phyloP scores from a whole-genome alignment of 2,329 filamentous ascomycete species.

The Biscogniauxia marginata region DNA sequence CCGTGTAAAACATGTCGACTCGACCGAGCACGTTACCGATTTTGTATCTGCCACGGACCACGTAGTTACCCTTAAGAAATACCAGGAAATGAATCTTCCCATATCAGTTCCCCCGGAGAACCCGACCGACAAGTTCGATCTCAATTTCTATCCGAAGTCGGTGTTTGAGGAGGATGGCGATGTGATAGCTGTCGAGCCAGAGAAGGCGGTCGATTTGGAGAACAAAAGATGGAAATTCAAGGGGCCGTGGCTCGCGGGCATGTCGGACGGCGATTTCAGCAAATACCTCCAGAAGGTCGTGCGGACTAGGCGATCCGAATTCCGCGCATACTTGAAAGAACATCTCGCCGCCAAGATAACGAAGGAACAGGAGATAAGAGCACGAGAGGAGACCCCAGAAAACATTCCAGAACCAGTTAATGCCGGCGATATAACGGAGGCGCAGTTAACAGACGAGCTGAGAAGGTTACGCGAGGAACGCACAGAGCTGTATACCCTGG shows the following conservation, averaged over 20 bases:
- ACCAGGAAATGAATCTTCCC: conserved; percentile 75
- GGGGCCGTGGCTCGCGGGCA: conserved; percentile 65
- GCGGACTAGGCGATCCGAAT: conserved; percentile 51
- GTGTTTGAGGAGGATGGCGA: conserved; percentile 62
- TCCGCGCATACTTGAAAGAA: conserved; percentile 52
- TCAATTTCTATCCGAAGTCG: conserved; percentile 38
- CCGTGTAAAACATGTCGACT: conserved; percentile 76
- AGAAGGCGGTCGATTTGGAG: conserved; percentile 34
- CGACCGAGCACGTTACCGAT: conserved; percentile 84
- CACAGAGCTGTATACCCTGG: conserved; percentile 49
- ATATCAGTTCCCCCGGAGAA: conserved; percentile 52
- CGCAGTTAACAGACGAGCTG: conserved; percentile 51
- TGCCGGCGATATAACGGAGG: conserved; percentile 45
- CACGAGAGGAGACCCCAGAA: conserved; percentile 38
- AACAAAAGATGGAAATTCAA: conserved; percentile 64
- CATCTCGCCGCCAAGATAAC: conserved; percentile 49
- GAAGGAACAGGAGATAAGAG: conserved; percentile 34
- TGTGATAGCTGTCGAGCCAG: conserved; percentile 43
- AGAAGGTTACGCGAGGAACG: conserved; percentile 53
- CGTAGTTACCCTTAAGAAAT: conserved; percentile 77
- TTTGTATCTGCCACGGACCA: conserved; percentile 83
- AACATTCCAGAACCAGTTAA: conserved; percentile 31
- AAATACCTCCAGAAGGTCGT: conserved; percentile 55
- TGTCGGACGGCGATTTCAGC: conserved; percentile 60
- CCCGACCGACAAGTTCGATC: conserved; percentile 17